Percentiles rank a stretch among this genome's conserved stretches.
phyloP scores from a whole-genome alignment of 371 early-diverging fungal species.

The Actinomortierella ambigua region DNA sequence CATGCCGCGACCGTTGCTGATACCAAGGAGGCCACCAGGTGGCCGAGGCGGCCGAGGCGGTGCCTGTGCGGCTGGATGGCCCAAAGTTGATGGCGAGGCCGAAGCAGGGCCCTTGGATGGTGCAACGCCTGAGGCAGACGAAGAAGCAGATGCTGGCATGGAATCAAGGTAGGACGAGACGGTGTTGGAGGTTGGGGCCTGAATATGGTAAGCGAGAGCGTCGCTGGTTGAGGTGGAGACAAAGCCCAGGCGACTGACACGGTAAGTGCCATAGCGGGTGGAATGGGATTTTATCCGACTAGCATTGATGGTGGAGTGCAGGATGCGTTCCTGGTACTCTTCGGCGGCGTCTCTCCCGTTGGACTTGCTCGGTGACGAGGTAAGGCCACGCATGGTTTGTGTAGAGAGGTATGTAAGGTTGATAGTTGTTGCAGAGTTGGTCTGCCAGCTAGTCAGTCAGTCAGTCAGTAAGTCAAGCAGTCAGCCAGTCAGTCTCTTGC shows the following conservation, averaged over 20 bases:
- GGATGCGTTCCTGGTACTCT: conserved; percentile 25
- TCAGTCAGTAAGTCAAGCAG: too few species aligned
- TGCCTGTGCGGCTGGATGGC: background rate
- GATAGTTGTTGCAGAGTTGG: too few species aligned
- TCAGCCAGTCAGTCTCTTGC: too few species aligned
- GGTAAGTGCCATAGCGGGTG: conserved; percentile 23
- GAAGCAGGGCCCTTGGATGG: too few species aligned
- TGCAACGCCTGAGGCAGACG: too few species aligned
- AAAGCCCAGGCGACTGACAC: conserved; percentile 17
- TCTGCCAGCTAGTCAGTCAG: too few species aligned
- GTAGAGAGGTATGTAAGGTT: too few species aligned
- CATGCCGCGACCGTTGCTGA: conserved; percentile 42
- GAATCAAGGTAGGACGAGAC: conserved; percentile 39
- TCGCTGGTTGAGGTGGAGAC: conserved; percentile 3
- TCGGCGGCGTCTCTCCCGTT: conserved; percentile 11
- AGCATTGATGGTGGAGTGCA: conserved; percentile 31
- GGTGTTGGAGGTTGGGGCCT: conserved; percentile 8
- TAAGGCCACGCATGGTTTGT: too few species aligned
- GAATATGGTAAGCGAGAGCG: conserved; percentile 30
- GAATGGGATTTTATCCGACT: conserved; percentile 34
- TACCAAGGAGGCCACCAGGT: conserved; percentile 40
- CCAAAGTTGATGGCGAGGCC: too few species aligned
- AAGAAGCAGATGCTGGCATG: conserved; percentile 8
- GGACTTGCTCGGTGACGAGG: conserved; percentile 5
- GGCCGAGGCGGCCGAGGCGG: conserved; percentile 39